These are phyloP conservation scores for Sanguinoderma infundibulare DNA, from an alignment of 1,284 basidiomycete species.

Conservation along the genomic window DNA sequence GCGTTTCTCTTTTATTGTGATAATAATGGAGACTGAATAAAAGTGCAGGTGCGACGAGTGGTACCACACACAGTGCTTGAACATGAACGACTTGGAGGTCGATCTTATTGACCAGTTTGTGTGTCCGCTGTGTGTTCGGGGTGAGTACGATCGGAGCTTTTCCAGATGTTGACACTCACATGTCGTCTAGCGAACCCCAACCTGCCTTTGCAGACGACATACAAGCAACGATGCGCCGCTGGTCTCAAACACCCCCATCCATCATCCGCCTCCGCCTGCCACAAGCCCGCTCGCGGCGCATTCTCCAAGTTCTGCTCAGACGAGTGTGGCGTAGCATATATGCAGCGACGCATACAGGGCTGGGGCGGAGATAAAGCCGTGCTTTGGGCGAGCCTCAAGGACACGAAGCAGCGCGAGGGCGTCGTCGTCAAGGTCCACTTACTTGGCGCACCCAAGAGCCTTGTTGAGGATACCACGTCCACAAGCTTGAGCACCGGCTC, in stretches of 20 bases:
- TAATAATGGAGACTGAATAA: not conserved
- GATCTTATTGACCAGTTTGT: constrained; percentile 88
- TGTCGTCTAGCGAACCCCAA: constrained; percentile 60
- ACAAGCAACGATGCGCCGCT: constrained; percentile 74
- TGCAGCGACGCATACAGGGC: constrained; percentile 62
- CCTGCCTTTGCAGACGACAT: constrained; percentile 69
- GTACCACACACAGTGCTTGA: constrained; percentile 85
- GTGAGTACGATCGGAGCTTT: constrained; percentile 48
- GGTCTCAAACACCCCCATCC: constrained; percentile 67
- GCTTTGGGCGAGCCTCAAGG: constrained; percentile 74
- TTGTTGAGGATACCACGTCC: not conserved
- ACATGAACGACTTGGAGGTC: constrained; percentile 76
- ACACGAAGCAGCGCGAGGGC: constrained; percentile 69
- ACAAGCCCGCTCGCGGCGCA: constrained; percentile 74
- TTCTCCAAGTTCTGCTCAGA: constrained; percentile 88
- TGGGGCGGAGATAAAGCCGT: constrained; percentile 67
- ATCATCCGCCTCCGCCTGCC: constrained; percentile 67
- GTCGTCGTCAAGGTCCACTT: constrained; percentile 50
- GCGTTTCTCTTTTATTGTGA: not conserved
- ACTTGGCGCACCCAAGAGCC: constrained; percentile 8
- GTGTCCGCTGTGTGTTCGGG: constrained; percentile 75
- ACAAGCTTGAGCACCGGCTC: not conserved
- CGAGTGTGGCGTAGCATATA: constrained; percentile 73
- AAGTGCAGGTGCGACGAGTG: constrained; percentile 80
- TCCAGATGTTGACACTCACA: not conserved